Evolutionary conservation across 768 basidiomycete species (phyloP).

Genomic region (Tricholoma sp.): DNA sequence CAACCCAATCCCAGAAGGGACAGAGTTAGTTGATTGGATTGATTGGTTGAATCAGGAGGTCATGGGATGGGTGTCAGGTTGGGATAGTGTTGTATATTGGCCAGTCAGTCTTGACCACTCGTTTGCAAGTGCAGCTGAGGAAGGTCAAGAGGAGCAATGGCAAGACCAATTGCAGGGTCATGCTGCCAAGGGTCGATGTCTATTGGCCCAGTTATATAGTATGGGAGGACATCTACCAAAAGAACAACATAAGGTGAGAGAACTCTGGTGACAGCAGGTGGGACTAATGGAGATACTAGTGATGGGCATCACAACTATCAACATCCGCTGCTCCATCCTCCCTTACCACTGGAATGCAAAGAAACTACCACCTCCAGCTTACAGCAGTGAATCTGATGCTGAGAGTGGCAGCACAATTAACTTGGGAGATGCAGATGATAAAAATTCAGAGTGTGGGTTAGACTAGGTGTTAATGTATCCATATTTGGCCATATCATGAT

Average conservation of each 20-base stretch:
- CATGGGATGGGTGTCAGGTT: not conserved
- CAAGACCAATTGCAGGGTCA: conserved; percentile 1
- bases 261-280: conserved; percentile 2
- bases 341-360: not conserved
- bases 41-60: not conserved
- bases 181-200: not conserved
- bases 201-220: no score
- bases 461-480: not conserved
- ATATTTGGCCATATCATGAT: not conserved
- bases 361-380: not conserved
- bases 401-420: not conserved
- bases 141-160: not conserved
- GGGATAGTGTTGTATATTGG: not conserved
- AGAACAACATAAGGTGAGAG: not conserved
- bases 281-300: conserved; percentile 3
- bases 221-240: conserved; percentile 2
- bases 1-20: not conserved
- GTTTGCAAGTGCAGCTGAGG: not conserved
- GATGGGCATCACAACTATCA: not conserved
- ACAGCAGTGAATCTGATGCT: not conserved
- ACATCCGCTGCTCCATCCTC: not conserved
- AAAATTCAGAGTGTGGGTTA: not conserved
- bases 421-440: not conserved
- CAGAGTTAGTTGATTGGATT: not conserved
- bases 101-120: not conserved